Conservation (phyloP, 2,329 filamentous ascomycete genomes). For the Xylariaceae sp. region DNA sequence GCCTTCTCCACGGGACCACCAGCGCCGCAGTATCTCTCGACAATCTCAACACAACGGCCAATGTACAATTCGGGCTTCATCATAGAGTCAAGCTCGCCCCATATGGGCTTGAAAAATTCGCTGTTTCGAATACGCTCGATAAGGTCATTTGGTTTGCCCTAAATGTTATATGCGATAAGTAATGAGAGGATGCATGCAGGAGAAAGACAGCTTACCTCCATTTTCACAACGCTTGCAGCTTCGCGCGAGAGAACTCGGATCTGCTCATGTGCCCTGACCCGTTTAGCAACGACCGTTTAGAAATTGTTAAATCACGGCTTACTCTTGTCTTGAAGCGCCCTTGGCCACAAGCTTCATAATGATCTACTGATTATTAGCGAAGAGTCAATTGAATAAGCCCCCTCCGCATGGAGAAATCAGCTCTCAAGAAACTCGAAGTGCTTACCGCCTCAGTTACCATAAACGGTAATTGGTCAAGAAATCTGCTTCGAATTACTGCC, state of each 20-base stretch:
- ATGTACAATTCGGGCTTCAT: conserved; percentile 64
- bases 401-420: too few species aligned
- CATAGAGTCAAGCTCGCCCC: conserved; percentile 70
- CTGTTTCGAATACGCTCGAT: conserved; percentile 76
- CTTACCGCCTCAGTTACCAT: conserved; percentile 64
- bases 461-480: conserved; percentile 76
- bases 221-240: conserved; percentile 66
- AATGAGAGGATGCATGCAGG: background rate
- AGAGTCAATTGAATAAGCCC: too few species aligned
- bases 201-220: conserved; percentile 40
- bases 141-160: conserved; percentile 78
- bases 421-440: background rate
- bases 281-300: conserved; percentile 6
- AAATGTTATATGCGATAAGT: background rate
- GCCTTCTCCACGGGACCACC: conserved; percentile 48
- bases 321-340: conserved; percentile 38
- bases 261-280: conserved; percentile 81
- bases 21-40: conserved; percentile 51
- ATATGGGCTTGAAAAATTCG: conserved; percentile 77
- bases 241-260: conserved; percentile 83
- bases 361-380: conserved; percentile 24
- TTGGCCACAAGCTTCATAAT: conserved; percentile 39
- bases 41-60: conserved; percentile 52
- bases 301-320: background rate
- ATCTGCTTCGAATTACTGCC: conserved; percentile 67